These are phyloP conservation scores for Thalassiosira mediterranea DNA, from an alignment of 352 stramenopile genomes.

Conservation along the genomic window DNA sequence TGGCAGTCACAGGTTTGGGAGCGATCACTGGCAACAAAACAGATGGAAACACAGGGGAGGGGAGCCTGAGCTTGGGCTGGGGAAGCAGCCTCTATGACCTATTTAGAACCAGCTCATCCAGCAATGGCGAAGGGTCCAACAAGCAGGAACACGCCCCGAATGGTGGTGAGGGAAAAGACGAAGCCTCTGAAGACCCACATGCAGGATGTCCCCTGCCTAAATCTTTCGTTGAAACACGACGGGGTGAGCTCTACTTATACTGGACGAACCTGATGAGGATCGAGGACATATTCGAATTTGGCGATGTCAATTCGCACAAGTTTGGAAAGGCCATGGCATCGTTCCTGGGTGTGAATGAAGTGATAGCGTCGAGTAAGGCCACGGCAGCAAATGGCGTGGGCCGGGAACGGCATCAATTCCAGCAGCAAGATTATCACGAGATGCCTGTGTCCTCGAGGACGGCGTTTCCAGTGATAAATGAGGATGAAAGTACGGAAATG, in stretches of 20 bases:
- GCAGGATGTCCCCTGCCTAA: constrained; percentile 13
- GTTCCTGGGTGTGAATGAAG: constrained; percentile 45
- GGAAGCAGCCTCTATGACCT: background rate
- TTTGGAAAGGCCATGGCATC: constrained; percentile 39
- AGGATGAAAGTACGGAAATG: constrained; percentile 20
- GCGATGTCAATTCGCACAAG: constrained; percentile 30
- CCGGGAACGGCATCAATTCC: background rate
- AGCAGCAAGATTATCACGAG: background rate
- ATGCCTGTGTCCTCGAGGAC: background rate
- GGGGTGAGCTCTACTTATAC: constrained; percentile 39
- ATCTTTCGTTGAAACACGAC: constrained; percentile 42
- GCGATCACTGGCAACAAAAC: background rate
- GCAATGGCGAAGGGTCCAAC: constrained; percentile 8
- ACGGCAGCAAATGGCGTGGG: background rate
- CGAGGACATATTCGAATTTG: constrained; percentile 55
- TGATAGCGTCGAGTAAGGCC: constrained; percentile 10
- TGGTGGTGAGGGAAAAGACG: background rate
- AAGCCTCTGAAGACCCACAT: background rate
- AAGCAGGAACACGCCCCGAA: background rate
- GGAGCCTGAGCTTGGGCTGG: background rate
- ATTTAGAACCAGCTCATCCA: background rate
- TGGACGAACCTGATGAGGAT: constrained; percentile 43
- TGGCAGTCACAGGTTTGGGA: background rate
- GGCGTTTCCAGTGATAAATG: constrained; percentile 29
- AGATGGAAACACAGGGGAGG: background rate